These are phyloP conservation scores for Kingdonia uniflora DNA, from an alignment of 164 flowering plant species.

Conservation along the genomic window DNA sequence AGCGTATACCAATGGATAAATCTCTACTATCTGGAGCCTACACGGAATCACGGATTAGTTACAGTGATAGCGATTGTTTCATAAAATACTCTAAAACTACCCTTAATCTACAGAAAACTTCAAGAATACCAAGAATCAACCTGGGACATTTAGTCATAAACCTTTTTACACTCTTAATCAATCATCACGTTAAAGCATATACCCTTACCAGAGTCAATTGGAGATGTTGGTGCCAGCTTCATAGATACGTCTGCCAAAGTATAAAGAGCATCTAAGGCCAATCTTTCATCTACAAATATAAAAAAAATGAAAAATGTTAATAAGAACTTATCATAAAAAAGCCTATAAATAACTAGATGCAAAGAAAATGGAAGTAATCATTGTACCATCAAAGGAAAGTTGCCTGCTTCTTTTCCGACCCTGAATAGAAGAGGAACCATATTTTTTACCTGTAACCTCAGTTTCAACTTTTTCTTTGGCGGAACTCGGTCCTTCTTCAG, in stretches of 20 bases:
- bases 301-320: too few species aligned
- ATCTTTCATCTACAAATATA: conserved; percentile 37
- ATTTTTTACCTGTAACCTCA: conserved; percentile 30
- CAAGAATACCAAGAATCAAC: too few species aligned
- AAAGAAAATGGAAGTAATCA: background rate
- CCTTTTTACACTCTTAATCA: background rate
- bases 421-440: conserved; percentile 23
- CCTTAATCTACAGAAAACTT: too few species aligned
- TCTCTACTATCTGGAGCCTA: too few species aligned
- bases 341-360: background rate
- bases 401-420: conserved; percentile 46
- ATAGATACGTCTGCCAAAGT: conserved; percentile 60
- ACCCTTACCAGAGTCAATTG: conserved; percentile 37
- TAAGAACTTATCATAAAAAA: background rate
- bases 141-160: too few species aligned
- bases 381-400: conserved; percentile 36
- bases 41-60: too few species aligned
- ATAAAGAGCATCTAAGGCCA: conserved; percentile 52
- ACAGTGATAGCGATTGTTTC: too few species aligned
- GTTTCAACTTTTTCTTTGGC: conserved; percentile 26
- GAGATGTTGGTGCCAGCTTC: conserved; percentile 33
- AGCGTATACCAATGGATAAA: too few species aligned
- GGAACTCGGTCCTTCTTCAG: conserved; percentile 46
- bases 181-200: background rate
- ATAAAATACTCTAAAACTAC: too few species aligned